Evolutionary conservation across 371 early-diverging fungal genomes (phyloP), one percentile per base, ranked within the genome.

Genomic region (Mucor velutinosus): DNA sequence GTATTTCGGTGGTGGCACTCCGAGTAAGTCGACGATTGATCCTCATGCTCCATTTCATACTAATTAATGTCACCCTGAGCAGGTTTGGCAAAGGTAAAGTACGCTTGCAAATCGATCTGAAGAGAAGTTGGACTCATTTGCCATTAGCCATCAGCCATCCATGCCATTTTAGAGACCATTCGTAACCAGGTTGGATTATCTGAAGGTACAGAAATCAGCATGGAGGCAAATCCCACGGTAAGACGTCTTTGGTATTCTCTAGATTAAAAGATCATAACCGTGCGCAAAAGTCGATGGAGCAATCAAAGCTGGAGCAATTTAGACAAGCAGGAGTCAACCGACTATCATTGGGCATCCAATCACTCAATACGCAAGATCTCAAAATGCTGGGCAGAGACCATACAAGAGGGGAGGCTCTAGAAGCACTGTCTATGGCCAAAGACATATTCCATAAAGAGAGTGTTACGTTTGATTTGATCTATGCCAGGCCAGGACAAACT

Each of bases 391-490:
- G 80, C 1, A 80, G 96, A 12, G 88, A 93, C 75, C 96, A 96
- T 69, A 81, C 88, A 1, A 89, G 86, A 2, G 56, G 68, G 0
- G 86, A 91, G 19, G 91, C 89, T 4, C 58, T 87, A 21, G 72
- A 74, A 19, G 87, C 91, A 0, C 61, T 92, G 4, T 71, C 82
- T 8, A 75, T 79, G 23, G 91, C 91, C 1, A 76, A 76, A 58
- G 39, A 74, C 5, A 73, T 92, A 10, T 95, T 95, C 73, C 59
- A 64, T 15, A 75, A 82, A 11, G 83, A 86, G 10, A 72, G 67
- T 11, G 90, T 95, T n/a, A 89, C 90, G 7, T 84, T 90, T 69
- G 96, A 96, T 75, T 79, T 95, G 62, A 95, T 96, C n/a, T 96
- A 89, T 86, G 96, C 92, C 3, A 80, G 90, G 35, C 87, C 89